Evolutionary conservation across 148 eudicot species (phyloP).

Genomic region (Diospyros kaki): DNA sequence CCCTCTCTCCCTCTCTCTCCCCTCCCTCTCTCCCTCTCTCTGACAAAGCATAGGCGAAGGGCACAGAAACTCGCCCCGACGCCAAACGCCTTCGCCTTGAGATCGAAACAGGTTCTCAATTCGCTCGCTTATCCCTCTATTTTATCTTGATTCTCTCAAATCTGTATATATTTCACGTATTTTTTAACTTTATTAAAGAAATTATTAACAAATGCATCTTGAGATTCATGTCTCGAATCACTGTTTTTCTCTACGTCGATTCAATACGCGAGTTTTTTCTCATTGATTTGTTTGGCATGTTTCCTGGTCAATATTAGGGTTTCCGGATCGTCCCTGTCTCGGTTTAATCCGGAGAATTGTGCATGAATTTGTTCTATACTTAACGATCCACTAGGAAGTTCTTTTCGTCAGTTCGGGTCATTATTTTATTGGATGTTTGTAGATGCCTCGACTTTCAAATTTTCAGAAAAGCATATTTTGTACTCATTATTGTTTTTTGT

Average conservation of each 20-base stretch:
- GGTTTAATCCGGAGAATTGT: neutral
- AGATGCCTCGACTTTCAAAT: neutral
- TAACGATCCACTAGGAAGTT: neutral
- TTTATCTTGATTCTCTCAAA: neutral
- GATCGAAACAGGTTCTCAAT: constrained; percentile 12
- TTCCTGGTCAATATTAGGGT: constrained; percentile 8
- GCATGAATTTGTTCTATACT: neutral
- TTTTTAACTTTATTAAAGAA: neutral
- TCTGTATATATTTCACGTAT: neutral
- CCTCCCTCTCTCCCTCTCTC: constrained; percentile 5
- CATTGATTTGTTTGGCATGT: neutral
- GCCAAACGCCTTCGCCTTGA: neutral
- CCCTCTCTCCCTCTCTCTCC: neutral
- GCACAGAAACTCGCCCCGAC: neutral
- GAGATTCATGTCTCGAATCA: neutral
- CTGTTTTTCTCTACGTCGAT: neutral
- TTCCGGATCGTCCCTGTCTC: neutral
- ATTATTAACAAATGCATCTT: neutral
- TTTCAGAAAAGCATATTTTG: too few relatives aligned
- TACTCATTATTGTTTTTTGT: neutral
- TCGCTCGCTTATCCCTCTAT: neutral
- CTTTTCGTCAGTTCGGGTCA: neutral
- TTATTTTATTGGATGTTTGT: neutral
- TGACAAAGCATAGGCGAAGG: neutral
- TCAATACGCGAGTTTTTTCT: neutral